Evolutionary conservation across 1,284 basidiomycete species (phyloP).

Genomic region (Binderoboletus segoi): DNA sequence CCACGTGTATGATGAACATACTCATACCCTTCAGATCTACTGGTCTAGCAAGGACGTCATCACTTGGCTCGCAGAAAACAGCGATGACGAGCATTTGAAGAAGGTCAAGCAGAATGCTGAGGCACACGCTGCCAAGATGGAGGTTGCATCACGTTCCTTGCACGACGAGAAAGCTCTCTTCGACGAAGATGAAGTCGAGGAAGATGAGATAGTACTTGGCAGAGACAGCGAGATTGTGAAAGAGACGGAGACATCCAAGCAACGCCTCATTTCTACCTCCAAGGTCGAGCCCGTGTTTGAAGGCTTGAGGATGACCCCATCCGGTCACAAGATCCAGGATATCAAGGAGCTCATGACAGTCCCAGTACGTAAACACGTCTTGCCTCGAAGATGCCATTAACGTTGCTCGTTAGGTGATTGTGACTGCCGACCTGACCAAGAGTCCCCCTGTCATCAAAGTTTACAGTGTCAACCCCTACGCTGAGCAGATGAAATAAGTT

Average conservation of each 20-base stretch:
- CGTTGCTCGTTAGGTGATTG: constrained; percentile 66
- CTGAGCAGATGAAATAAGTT: constrained; percentile 43
- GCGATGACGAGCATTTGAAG: constrained; percentile 91
- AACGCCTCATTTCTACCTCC: constrained; percentile 75
- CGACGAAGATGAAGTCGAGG: constrained; percentile 81
- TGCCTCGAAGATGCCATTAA: constrained; percentile 6
- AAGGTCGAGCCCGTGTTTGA: constrained; percentile 78
- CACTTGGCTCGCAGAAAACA: constrained; percentile 90
- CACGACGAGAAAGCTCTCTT: constrained; percentile 88
- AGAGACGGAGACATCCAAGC: constrained; percentile 65
- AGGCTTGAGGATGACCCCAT: constrained; percentile 67
- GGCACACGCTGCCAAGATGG: constrained; percentile 84
- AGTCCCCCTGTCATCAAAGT: constrained; percentile 94
- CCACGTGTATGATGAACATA: constrained; percentile 92
- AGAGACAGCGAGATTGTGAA: constrained; percentile 50
- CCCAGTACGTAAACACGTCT: constrained; percentile 60
- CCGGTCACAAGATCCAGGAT: constrained; percentile 91
- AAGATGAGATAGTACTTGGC: constrained; percentile 78
- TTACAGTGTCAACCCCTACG: constrained; percentile 86
- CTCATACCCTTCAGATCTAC: constrained; percentile 86
- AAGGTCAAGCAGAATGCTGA: constrained; percentile 89
- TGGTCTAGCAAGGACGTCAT: constrained; percentile 94
- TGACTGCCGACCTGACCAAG: constrained; percentile 92
- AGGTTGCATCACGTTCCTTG: constrained; percentile 76
- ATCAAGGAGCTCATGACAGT: constrained; percentile 89